Base-by-base conservation (phyloP, 2,329 filamentous ascomycete species). In the Trichoderma gracile region DNA sequence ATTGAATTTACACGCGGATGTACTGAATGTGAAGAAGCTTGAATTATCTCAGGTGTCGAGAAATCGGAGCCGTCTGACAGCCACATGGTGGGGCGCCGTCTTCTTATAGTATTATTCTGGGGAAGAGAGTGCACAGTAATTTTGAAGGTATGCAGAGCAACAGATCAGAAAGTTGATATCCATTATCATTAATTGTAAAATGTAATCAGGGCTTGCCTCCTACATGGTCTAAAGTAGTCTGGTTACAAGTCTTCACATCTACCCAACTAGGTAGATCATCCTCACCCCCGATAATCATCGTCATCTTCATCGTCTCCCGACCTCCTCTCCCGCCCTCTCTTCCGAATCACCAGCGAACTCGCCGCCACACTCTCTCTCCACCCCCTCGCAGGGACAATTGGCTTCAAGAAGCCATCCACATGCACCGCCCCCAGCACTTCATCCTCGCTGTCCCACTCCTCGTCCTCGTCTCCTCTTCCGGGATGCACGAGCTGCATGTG, bases 361-460 rank as follows among this genome's bases (percentile, higher is more conserved):
- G 53, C 40, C 43, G 50, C 63, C 40, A 53, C 69, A 10, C 27
- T 50, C 46, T 66, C 78, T 46, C 80, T 74, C 83, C 82, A 86
- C 0, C 82, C 83, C 49, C 71, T 75, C 7, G 79, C 76, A 0
- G 78, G 74, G 64, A 78, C 76, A 59, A 91, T 80, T 4, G 83
- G 82, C 71, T 80, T 78, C 69, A 92, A 68, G 70, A 89, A 92
- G 0, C 89, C 86, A 73, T 92, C 89, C 1, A 86, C 82, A 69
- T 91, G 89, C 21, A 91, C 85, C 0, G 81, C 88, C 0, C 87
- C 89, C 9, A 80, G 69, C 70, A 86, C 82, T 70, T 87, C 84
- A 64, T 82, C 83, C 69, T 79, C 82, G 65, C 81, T 78, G 27
- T 78, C 77, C 40, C 71, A 67, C 21, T 78, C 77, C 38, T 72